Percentiles rank a stretch among this genome's conserved stretches.
Conservation (phyloP, 1,139 yeast genomes). For the Suhomyces choctaworum region DNA sequence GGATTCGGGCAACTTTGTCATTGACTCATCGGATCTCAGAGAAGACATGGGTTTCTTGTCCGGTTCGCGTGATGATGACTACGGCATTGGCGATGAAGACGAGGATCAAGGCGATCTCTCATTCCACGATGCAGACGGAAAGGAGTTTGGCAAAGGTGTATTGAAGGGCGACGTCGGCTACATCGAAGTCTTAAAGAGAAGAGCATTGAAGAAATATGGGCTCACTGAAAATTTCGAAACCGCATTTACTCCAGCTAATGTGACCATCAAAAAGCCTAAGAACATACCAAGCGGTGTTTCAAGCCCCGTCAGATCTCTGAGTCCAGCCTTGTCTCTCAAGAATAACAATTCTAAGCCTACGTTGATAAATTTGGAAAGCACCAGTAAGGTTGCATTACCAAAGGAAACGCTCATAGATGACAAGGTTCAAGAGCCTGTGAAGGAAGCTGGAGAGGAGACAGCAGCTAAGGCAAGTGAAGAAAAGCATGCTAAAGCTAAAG, state of each 20-base stretch:
- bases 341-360: constrained; percentile 20
- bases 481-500: constrained; percentile 9
- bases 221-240: constrained; percentile 42
- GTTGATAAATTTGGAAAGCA: constrained; percentile 34
- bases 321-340: constrained; percentile 12
- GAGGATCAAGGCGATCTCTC: constrained; percentile 45
- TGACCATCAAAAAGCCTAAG: constrained; percentile 16
- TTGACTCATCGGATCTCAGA: constrained; percentile 36
- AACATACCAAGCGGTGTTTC: constrained; percentile 12
- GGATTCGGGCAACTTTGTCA: constrained; percentile 53
- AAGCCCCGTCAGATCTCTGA: constrained; percentile 17
- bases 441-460: constrained; percentile 12
- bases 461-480: constrained; percentile 4
- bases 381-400: constrained; percentile 36
- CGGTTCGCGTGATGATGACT: constrained; percentile 39
- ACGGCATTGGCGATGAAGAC: constrained; percentile 46
- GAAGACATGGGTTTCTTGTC: constrained; percentile 28
- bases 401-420: constrained; percentile 48
- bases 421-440: constrained; percentile 7
- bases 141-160: constrained; percentile 43
- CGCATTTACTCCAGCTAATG: constrained; percentile 40
- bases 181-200: constrained; percentile 52
- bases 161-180: constrained; percentile 43
- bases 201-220: constrained; percentile 48
- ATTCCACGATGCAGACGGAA: constrained; percentile 36